Evolutionary conservation across 2,329 filamentous ascomycete species (phyloP).

Genomic region (Penicillium sp.): DNA sequence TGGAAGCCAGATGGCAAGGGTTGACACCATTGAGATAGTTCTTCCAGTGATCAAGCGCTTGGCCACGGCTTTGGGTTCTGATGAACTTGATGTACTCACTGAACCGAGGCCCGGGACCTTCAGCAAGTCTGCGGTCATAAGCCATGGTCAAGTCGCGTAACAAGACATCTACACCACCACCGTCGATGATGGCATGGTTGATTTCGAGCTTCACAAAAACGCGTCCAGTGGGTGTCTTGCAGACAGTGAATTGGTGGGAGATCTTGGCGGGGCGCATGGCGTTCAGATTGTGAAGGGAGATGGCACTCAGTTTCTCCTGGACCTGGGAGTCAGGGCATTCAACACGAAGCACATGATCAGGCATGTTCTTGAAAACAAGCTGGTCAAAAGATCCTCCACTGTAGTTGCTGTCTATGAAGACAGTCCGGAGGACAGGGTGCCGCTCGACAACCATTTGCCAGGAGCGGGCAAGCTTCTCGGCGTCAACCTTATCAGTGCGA

Average conservation of each 20-base stretch:
- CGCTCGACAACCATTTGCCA: constrained; percentile 35
- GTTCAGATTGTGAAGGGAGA: constrained; percentile 29
- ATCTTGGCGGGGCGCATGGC: constrained; percentile 26
- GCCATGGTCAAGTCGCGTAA: constrained; percentile 33
- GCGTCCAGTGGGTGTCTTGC: constrained; percentile 29
- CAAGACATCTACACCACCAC: constrained; percentile 34
- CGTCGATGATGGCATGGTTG: constrained; percentile 41
- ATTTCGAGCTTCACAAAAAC: constrained; percentile 39
- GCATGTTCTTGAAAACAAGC: constrained; percentile 31
- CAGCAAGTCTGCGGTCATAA: constrained; percentile 30
- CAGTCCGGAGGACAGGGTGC: constrained; percentile 35
- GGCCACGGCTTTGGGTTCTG: constrained; percentile 24
- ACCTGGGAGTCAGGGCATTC: constrained; percentile 31
- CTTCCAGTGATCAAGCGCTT: constrained; percentile 37
- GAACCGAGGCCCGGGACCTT: constrained; percentile 32
- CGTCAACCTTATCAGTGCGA: constrained; percentile 23
- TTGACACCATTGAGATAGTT: constrained; percentile 32
- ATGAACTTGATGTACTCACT: constrained; percentile 41
- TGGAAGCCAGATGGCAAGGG: constrained; percentile 31
- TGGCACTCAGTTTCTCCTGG: constrained; percentile 25
- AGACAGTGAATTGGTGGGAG: constrained; percentile 38
- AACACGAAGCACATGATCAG: constrained; percentile 28
- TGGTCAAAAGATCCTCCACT: constrained; percentile 39
- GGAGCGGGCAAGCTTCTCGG: constrained; percentile 29
- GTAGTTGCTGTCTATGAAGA: constrained; percentile 36